Evolutionary conservation across 169 alveolate species (phyloP), one percentile per base, ranked within the genome.

Genomic region (Plasmodium coatneyi): DNA sequence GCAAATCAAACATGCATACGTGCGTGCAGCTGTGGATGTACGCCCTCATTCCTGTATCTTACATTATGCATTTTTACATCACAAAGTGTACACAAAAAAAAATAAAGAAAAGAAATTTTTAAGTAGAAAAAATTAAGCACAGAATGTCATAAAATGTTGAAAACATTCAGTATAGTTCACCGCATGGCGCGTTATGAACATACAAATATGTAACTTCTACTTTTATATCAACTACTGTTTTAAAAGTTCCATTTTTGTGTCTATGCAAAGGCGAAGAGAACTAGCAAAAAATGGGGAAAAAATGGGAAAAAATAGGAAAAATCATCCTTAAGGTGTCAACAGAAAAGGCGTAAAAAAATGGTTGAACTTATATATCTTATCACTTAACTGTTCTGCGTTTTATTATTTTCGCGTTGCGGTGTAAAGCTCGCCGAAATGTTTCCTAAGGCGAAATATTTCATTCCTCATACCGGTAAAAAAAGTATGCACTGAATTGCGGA

Each of bases 201-300:
- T 28, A 5, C n/a, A 39, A 66, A 66, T 66, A 12, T 6, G n/a
- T 66, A 12, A 25, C 41, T 5, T 66, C 22, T 22, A 66, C 22
- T 19, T 25, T 66, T 66, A 66, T 25, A 22, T 22, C 76, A 66
- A 5, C 39, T 22, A 19, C 76, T 19, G 36, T n/a, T 66, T 66
- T 66, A 66, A 19, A 66, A 66, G 76, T 66, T 19, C 76, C 76
- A 66, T 66, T 66, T 66, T 66, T 66, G 76, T 66, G 76, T 66
- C 76, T 66, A 66, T 1, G 76, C 36, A 28, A 66, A 66, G 9
- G 28, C 12, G 36, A 25, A n/a, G 16, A 66, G n/a, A 5, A 66
- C 12, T 66, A 7, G 14, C 5, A 28, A 28, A 66, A 66, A 28
- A 46, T 36, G 12, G 14, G 14, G 2, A 14, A 41, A 41, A 41